Evolutionary conservation across 2,329 filamentous ascomycete genomes (phyloP).

Genomic region (Phyllosticta capitalensis): DNA sequence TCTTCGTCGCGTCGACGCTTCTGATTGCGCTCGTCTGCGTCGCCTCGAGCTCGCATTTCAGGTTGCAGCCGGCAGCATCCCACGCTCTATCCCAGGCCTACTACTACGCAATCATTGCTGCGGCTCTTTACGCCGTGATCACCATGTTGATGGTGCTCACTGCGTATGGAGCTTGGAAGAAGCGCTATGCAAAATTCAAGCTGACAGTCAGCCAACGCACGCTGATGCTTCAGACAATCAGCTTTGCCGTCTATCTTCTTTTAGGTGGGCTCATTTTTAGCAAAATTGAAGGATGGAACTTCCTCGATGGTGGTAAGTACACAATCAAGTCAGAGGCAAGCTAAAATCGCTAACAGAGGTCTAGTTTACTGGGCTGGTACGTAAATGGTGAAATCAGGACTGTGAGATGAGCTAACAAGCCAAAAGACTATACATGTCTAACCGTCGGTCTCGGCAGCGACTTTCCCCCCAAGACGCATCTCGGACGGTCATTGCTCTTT

Average conservation of each 20-base stretch:
- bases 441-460: constrained; percentile 46
- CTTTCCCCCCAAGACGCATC: constrained; percentile 39
- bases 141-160: constrained; percentile 46
- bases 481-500: constrained; percentile 43
- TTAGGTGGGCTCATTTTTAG: constrained; percentile 39
- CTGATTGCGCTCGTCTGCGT: constrained; percentile 44
- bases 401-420: no score
- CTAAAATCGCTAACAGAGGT: no score
- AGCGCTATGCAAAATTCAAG: constrained; percentile 47
- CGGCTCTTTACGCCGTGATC: constrained; percentile 47
- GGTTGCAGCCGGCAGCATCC: constrained; percentile 30
- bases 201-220: constrained; percentile 49
- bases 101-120: constrained; percentile 52
- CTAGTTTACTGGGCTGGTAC: constrained; percentile 37
- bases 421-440: constrained; percentile 45
- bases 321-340: no score
- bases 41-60: constrained; percentile 36
- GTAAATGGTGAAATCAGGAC: no score
- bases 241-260: constrained; percentile 39
- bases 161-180: constrained; percentile 44
- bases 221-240: constrained; percentile 44
- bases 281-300: constrained; percentile 44
- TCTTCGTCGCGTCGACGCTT: constrained; percentile 44
- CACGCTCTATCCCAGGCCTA: constrained; percentile 47
- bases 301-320: constrained; percentile 35